A percentile compares a stretch with the other conserved stretches of the same genome.
Conservation (phyloP, 768 basidiomycete species). For the Piloderma croceum region DNA sequence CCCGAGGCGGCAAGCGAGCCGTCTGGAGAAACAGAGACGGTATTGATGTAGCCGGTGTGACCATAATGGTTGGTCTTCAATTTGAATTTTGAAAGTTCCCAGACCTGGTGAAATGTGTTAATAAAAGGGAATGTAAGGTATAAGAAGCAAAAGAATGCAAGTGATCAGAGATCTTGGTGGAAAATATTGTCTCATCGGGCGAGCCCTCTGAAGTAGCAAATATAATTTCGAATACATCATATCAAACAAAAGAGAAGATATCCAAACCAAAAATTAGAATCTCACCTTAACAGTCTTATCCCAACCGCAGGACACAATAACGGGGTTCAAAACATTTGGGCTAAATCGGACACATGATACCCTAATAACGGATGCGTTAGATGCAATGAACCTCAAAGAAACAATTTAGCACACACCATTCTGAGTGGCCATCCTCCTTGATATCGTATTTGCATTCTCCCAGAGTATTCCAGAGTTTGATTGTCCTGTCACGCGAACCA, state of each 20-base stretch:
- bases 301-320: constrained; percentile 99
- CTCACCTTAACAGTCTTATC: constrained; percentile 99
- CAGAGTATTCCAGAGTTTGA: constrained; percentile 99
- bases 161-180: constrained; percentile 78
- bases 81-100: constrained; percentile 99
- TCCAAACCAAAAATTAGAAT: constrained; percentile 7
- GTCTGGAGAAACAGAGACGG: constrained; percentile 96
- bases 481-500: constrained; percentile 91
- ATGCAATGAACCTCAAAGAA: constrained; percentile 2
- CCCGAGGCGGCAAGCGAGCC: constrained; percentile 98
- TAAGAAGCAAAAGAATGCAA: constrained; percentile 28
- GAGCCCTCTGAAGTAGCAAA: constrained; percentile 65
- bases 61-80: constrained; percentile 99
- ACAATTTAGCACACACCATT: constrained; percentile 55
- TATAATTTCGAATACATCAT: constrained; percentile 40
- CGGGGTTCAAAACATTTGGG: constrained; percentile 94
- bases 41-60: constrained; percentile 99
- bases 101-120: constrained; percentile 59
- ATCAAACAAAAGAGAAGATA: constrained; percentile 4
- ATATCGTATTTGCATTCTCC: constrained; percentile 99
- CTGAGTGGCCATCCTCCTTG: constrained; percentile 95
- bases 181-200: constrained; percentile 55
- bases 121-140: constrained; percentile 9
- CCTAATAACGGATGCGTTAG: constrained; percentile 39
- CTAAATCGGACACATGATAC: constrained; percentile 99